Evolutionary conservation across 768 basidiomycete genomes (phyloP).

Genomic region (Mycena sanguinolenta): DNA sequence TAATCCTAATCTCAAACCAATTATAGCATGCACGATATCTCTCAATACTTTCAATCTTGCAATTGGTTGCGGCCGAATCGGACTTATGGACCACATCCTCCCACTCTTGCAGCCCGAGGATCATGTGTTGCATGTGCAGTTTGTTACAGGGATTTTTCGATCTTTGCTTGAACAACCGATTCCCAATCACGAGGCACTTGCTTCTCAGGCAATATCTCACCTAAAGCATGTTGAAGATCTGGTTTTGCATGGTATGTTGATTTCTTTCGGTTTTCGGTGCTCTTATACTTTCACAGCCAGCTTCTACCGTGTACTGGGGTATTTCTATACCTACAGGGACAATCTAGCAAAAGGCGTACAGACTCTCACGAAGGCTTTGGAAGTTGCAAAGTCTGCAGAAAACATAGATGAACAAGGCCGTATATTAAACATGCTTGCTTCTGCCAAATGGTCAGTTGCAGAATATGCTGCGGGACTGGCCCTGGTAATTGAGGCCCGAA

Average conservation of each 20-base stretch:
- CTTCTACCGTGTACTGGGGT: neutral
- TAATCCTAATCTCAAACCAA: neutral
- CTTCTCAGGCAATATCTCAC: neutral
- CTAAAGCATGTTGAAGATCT: neutral
- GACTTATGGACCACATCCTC: conserved; percentile 1
- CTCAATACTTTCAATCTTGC: neutral
- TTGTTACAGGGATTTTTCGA: neutral
- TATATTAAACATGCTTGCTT: neutral
- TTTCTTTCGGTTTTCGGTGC: no score
- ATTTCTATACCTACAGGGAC: neutral
- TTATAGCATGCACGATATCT: neutral
- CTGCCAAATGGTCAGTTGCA: neutral
- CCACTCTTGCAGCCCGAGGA: neutral
- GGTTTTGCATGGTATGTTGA: neutral
- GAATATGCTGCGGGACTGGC: neutral
- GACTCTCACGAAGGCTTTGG: neutral
- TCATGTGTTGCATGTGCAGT: neutral
- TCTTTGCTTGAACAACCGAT: neutral
- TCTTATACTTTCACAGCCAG: neutral
- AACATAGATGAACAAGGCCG: neutral
- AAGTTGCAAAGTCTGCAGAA: neutral
- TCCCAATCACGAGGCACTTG: neutral
- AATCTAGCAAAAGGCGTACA: neutral
- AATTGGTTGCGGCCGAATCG: neutral
- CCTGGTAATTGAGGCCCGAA: neutral